Evolutionary conservation across 805 yeast species (phyloP), one percentile per base, ranked within the genome.

Genomic region (Torulaspora microellipsoides): DNA sequence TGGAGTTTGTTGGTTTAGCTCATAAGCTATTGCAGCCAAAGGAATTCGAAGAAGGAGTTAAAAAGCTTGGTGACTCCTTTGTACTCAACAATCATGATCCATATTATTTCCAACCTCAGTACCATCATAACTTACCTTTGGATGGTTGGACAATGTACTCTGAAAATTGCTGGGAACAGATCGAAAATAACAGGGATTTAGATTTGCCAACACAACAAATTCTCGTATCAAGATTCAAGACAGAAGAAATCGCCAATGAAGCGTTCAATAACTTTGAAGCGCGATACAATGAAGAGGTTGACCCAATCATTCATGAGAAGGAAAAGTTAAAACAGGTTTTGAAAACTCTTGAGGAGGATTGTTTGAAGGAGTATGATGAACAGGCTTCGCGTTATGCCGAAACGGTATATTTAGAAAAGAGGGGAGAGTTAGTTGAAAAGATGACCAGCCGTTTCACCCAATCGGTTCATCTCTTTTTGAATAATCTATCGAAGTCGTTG

Each of bases 91-190:
- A 54, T 2, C 43, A 49, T 13, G 52, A 56, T 2, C 49, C 59
- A 25, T 45, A 56, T 6, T 69, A 82, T 29, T 87, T 89, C 70
- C 76, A 78, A 46, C 72, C 76, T 2, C 73, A 78, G 37, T 90
- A 88, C 62, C 95, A 87, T 59, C 89, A 93, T 53, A 73, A 76
- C 37, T 80, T 93, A 43, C 99, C 99, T 9, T 73, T 91, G 41
- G 99, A 93, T 66, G 98, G 97, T 17, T 93, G 99, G 98, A 76
- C 91, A 3, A 66, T 89, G 62, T 93, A 93, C 56, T 89, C 96
- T 1, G 83, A 80, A 42, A 85, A 82, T 58, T 82, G 95, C 52
- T 93, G 99, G 99, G 82, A 85, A 40, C 96, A 88, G 65, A 93
- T 93, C 56, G 95, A 88, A 62, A 73, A 76, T 48, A 93, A 93